phyloP scores from a whole-genome alignment of 805 yeast species.

The Candida multigemmis region DNA sequence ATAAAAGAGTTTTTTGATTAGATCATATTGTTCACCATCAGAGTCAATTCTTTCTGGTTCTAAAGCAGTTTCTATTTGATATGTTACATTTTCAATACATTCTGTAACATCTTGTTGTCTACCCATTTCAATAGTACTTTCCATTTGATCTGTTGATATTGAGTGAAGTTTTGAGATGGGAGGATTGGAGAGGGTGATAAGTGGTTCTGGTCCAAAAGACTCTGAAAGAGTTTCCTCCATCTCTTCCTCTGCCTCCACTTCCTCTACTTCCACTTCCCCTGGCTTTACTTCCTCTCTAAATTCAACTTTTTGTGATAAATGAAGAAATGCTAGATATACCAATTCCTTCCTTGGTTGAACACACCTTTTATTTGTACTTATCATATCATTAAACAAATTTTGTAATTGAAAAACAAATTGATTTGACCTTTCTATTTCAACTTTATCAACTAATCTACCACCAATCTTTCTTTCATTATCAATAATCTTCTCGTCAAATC shows the following conservation, averaged over 20 bases:
- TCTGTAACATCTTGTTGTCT: constrained; percentile 97
- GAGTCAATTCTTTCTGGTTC: constrained; percentile 54
- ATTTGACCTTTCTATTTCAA: constrained; percentile 72
- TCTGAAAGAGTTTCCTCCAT: neutral
- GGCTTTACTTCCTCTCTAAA: constrained; percentile 24
- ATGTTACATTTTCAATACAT: constrained; percentile 88
- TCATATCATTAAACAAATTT: constrained; percentile 61
- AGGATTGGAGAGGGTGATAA: too few species aligned
- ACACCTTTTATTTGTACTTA: constrained; percentile 49
- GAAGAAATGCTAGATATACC: constrained; percentile 81
- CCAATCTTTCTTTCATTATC: constrained; percentile 53
- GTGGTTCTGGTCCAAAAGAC: too few species aligned
- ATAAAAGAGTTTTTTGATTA: constrained; percentile 71
- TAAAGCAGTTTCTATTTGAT: constrained; percentile 83
- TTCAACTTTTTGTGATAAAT: constrained; percentile 57
- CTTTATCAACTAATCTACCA: constrained; percentile 71
- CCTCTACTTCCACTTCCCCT: neutral
- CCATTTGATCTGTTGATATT: constrained; percentile 57
- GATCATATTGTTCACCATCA: constrained; percentile 74
- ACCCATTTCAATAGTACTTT: constrained; percentile 69
- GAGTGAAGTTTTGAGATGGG: constrained; percentile 17
- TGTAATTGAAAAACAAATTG: constrained; percentile 73
- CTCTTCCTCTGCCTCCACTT: constrained; percentile 1
- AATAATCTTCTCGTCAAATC: constrained; percentile 34
- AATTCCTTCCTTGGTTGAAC: constrained; percentile 78